phyloP scores from a whole-genome alignment of 768 basidiomycete species.

The Lactarius tabidus region DNA sequence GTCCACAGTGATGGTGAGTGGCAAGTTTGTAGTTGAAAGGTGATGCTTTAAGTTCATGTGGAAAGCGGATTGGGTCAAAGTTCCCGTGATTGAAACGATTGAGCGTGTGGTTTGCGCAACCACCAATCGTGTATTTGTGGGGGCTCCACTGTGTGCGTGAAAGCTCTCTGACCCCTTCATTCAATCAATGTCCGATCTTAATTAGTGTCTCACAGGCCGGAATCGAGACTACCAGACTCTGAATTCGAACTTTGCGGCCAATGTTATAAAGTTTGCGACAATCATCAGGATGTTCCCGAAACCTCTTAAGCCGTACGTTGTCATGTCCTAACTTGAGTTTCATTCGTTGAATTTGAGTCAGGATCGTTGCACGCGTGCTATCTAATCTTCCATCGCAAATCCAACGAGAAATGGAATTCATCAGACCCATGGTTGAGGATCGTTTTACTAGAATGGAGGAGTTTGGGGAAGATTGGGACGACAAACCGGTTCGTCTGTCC shows the following conservation, averaged over 20 bases:
- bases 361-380: neutral
- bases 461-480: slow-evolving; percentile 7
- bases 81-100: neutral
- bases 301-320: neutral
- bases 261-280: neutral
- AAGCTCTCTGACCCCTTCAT: neutral
- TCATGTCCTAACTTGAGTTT: neutral
- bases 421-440: slow-evolving; percentile 7
- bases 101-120: neutral
- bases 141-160: neutral
- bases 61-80: neutral
- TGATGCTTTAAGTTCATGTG: neutral
- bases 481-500: slow-evolving; percentile 8
- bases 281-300: neutral
- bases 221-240: neutral
- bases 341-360: neutral
- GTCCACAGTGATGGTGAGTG: neutral
- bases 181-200: neutral
- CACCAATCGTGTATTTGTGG: neutral
- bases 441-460: neutral
- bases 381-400: slow-evolving; percentile 3
- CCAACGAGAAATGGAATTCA: neutral
- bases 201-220: neutral
- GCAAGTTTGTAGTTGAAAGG: neutral
- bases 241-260: neutral